phyloP scores from a whole-genome alignment of 192 early-diverging fungal genomes.

The Umbelopsis sp. region DNA sequence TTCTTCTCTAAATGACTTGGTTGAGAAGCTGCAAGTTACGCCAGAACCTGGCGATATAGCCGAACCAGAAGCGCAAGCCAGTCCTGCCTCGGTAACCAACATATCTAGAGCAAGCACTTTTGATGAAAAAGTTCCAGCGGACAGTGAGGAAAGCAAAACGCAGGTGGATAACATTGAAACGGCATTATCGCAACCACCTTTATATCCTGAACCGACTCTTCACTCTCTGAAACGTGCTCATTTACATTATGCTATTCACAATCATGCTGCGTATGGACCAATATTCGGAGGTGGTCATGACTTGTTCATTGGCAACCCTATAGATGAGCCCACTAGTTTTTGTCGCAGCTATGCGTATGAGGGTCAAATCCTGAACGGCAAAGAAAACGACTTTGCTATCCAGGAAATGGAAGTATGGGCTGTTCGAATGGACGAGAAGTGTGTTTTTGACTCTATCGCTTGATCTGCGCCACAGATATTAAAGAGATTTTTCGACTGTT shows the following conservation, averaged over 20 bases:
- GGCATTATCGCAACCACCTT: background rate
- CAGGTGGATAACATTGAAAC: background rate
- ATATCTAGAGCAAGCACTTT: background rate
- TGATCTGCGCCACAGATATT: background rate
- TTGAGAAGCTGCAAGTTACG: background rate
- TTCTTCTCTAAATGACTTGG: background rate
- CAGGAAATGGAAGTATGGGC: conserved; percentile 24
- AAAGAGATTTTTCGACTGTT: background rate
- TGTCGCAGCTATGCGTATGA: conserved; percentile 23
- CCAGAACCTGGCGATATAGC: background rate
- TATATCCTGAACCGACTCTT: conserved; percentile 16
- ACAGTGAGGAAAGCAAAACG: conserved; percentile 7
- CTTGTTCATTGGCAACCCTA: conserved; percentile 19
- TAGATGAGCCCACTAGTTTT: conserved; percentile 23
- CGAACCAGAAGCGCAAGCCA: background rate
- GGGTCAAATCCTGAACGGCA: conserved; percentile 13
- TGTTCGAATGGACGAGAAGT: background rate
- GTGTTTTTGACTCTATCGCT: conserved; percentile 1
- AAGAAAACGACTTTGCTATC: conserved; percentile 21
- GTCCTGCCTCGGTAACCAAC: background rate
- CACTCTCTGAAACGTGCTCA: conserved; percentile 16
- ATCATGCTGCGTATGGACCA: conserved; percentile 24
- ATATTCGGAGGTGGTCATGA: conserved; percentile 27
- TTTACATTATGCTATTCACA: conserved; percentile 24
- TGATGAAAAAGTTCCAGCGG: background rate